A percentile compares a stretch with the other conserved stretches of the same genome.
phyloP scores from a whole-genome alignment of 2,329 filamentous ascomycete species.

The Clonostachys rosea region DNA sequence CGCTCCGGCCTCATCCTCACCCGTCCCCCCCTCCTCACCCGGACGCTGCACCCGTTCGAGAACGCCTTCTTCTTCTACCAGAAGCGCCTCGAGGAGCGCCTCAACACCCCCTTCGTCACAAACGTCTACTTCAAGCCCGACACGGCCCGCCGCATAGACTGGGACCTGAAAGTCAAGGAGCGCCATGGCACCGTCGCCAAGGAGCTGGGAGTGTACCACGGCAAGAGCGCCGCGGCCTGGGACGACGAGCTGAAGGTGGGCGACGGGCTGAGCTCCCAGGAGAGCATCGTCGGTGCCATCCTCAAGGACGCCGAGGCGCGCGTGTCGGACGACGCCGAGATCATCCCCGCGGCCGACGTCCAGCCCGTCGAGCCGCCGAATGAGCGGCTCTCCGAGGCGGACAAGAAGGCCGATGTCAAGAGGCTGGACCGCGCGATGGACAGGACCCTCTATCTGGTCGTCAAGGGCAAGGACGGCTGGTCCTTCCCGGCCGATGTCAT shows the following conservation, averaged over 20 bases:
- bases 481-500: constrained; percentile 74
- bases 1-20: constrained; percentile 75
- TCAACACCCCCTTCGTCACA: constrained; percentile 80
- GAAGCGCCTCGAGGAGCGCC: constrained; percentile 89
- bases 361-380: constrained; percentile 67
- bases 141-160: constrained; percentile 80
- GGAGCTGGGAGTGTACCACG: constrained; percentile 82
- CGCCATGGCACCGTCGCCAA: constrained; percentile 69
- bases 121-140: constrained; percentile 95
- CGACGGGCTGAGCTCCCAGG: constrained; percentile 60
- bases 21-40: constrained; percentile 82
- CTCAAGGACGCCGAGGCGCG: constrained; percentile 70
- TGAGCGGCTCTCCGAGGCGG: constrained; percentile 71
- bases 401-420: constrained; percentile 66
- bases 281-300: constrained; percentile 62
- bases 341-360: constrained; percentile 51
- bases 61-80: constrained; percentile 95
- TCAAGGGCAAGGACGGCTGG: constrained; percentile 75
- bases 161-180: constrained; percentile 79
- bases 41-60: constrained; percentile 81
- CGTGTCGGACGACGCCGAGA: constrained; percentile 56
- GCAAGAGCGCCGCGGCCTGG: constrained; percentile 68
- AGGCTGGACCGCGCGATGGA: constrained; percentile 78
- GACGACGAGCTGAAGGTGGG: constrained; percentile 86
- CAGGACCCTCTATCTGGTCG: constrained; percentile 81